Evolutionary conservation across 176 grass and related monocot genomes (phyloP), one percentile per base, ranked within the genome.

Genomic region (Triticum monococcum): DNA sequence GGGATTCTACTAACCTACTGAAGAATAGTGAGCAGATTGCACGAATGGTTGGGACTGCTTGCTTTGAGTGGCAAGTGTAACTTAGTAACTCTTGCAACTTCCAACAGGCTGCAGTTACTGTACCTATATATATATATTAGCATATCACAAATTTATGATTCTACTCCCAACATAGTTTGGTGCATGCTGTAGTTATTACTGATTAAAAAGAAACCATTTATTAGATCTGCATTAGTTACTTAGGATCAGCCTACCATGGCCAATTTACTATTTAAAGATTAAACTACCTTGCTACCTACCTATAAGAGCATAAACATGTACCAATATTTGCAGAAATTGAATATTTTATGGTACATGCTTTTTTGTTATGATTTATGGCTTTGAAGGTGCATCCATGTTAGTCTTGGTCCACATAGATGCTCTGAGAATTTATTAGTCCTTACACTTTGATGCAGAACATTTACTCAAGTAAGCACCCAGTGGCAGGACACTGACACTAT

Each of bases 401-500:
- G 56, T 48, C 10, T 76, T n/a, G 45, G 12, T 65, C 33, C 56
- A 72, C 7, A 0, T 83, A 57, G 25, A 79, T 79, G 31, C 24
- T 79, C 18, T 4, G 9, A 35, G 59, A 45, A 56, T 62, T 81
- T 59, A 63, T 75, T 79, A 41, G 84, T 78, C 28, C 38, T 89
- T 90, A 25, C 81, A 31, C 84, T 40, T 84, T 88, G 69, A 77
- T 89, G 82, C 85, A 98, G 96, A 95, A 98, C 96, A 91, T 98
- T 98, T 88, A 98, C 96, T 87, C 96, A 98, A 95, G 96, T 98
- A 84, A 98, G 96, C 78, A 80, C 86, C 60, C 96, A 95, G 81
- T 98, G 96, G 96, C 96, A 95, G 88, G 96, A 98, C 84, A 98
- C 93, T 13, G 96, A 98, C 68, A 95, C 96, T 67, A 98, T 98